Evolutionary conservation across 108 stramenopile species (phyloP), one percentile per base, ranked within the genome.

Genomic region (Conticribra weissflogii): DNA sequence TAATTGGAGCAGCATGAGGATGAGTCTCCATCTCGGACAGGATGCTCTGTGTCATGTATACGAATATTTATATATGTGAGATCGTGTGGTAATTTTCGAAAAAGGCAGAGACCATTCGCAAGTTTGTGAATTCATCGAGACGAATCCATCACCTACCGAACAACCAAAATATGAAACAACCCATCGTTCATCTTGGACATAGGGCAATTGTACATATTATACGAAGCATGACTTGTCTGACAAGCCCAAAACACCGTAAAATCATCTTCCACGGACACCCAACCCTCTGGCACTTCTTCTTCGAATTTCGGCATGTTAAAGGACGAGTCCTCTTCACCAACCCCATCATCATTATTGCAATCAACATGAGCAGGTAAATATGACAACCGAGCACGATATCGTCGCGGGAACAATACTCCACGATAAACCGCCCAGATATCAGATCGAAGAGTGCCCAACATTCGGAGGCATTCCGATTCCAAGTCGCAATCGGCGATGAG

Each of bases 401-500:
- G 36, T 31, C 56, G 77, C 19, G 83, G 73, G 65, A 83, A 56
- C 31, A 71, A 64, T 41, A 93, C 25, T 16, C 89, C 83, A 7
- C 92, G 55, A 70, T 78, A 86, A 1, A 81, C 89, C 12, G 87
- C 89, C 85, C 90, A 96, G 50, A 93, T 63, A 64, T 96, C 95
- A 36, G 79, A 72, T 21, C 95, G 86, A 7, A 87, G n/a, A 27
- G 58, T 59, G 22, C 95, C 95, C 49, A 93, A 27, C 65, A 74
- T 90, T 30, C 87, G 86, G 24, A 93, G 62, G 41, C 71, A 68
- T 66, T 96, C 92, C 9, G 89, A 90, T 66, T 93, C 95, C 52
- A 93, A 86, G 61, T 96, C 95, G 57, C 93, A 85, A 71, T 94
- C 91, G 21, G 95, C 95, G 77, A 96, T 88, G 16, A 92, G 79